Evolutionary conservation across 2,329 filamentous ascomycete genomes (phyloP).

Genomic region (Coniochaeta pulveracea): DNA sequence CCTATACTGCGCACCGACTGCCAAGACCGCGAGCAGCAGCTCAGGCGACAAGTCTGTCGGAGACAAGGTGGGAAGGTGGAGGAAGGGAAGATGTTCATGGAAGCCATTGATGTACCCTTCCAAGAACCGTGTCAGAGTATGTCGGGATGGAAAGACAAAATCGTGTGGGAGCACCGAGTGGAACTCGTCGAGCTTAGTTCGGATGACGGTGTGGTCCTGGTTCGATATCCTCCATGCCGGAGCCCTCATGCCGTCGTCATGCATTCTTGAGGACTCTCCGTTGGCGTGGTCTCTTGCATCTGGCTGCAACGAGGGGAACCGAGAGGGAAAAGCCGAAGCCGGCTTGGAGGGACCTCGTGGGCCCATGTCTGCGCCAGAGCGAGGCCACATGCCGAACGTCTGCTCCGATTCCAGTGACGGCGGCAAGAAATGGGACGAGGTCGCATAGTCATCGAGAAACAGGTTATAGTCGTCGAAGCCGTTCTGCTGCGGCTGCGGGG

Average conservation of each 20-base stretch:
- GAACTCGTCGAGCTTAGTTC: constrained; percentile 49
- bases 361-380: constrained; percentile 26
- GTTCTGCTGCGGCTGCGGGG: constrained; percentile 24
- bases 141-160: constrained; percentile 57
- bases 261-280: constrained; percentile 21
- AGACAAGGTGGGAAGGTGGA: constrained; percentile 56
- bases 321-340: constrained; percentile 39
- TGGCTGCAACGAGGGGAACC: constrained; percentile 41
- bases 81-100: constrained; percentile 45
- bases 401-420: constrained; percentile 43
- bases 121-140: constrained; percentile 57
- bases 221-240: constrained; percentile 36
- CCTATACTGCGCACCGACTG: constrained; percentile 56
- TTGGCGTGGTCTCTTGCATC: constrained; percentile 36
- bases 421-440: constrained; percentile 43
- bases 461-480: constrained; percentile 46
- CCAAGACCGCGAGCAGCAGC: constrained; percentile 54
- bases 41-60: constrained; percentile 56
- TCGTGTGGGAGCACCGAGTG: constrained; percentile 46
- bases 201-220: constrained; percentile 42
- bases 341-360: constrained; percentile 27
- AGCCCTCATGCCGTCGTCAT: constrained; percentile 27
- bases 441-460: constrained; percentile 45
- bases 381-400: constrained; percentile 39
- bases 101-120: constrained; percentile 62